A percentile compares a stretch with the other conserved stretches of the same genome.
phyloP scores from a whole-genome alignment of 2,329 filamentous ascomycete genomes.

The Hypoxylon sp. region DNA sequence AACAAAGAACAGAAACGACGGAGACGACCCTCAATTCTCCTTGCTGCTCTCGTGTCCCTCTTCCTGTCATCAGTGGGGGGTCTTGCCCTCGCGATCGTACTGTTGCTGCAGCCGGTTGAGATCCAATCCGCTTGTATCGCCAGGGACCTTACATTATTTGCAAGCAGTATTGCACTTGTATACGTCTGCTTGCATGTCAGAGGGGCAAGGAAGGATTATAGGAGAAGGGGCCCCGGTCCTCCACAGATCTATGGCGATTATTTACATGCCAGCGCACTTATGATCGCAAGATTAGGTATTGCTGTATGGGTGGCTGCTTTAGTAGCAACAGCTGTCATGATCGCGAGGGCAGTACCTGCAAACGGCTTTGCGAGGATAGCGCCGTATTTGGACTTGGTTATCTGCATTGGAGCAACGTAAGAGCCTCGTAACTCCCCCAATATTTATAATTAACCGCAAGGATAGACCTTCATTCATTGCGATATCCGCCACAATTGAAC shows the following conservation, averaged over 20 bases:
- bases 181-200: slow-evolving; percentile 53
- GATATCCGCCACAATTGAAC: slow-evolving; percentile 54
- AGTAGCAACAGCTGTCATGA: slow-evolving; percentile 52
- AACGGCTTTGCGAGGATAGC: slow-evolving; percentile 49
- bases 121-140: slow-evolving; percentile 50
- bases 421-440: slow-evolving; percentile 11
- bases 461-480: slow-evolving; percentile 51
- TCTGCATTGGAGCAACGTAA: slow-evolving; percentile 55
- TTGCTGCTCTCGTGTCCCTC: slow-evolving; percentile 51
- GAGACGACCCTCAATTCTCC: slow-evolving; percentile 49
- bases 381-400: slow-evolving; percentile 53
- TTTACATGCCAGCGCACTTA: slow-evolving; percentile 52
- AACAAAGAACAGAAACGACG: slow-evolving; percentile 42
- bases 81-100: slow-evolving; percentile 50
- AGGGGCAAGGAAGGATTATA: slow-evolving; percentile 49
- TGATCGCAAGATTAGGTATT: slow-evolving; percentile 53
- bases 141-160: slow-evolving; percentile 54
- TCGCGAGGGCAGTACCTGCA: slow-evolving; percentile 42
- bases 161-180: slow-evolving; percentile 48
- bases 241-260: slow-evolving; percentile 53
- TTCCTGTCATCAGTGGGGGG: slow-evolving; percentile 53
- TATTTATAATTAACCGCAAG: slow-evolving; percentile 16
- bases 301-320: slow-evolving; percentile 53
- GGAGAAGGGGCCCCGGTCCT: slow-evolving; percentile 42
- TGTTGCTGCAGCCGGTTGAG: slow-evolving; percentile 47